phyloP scores from a whole-genome alignment of 2,329 filamentous ascomycete genomes.

The Fusarium staphyleae region DNA sequence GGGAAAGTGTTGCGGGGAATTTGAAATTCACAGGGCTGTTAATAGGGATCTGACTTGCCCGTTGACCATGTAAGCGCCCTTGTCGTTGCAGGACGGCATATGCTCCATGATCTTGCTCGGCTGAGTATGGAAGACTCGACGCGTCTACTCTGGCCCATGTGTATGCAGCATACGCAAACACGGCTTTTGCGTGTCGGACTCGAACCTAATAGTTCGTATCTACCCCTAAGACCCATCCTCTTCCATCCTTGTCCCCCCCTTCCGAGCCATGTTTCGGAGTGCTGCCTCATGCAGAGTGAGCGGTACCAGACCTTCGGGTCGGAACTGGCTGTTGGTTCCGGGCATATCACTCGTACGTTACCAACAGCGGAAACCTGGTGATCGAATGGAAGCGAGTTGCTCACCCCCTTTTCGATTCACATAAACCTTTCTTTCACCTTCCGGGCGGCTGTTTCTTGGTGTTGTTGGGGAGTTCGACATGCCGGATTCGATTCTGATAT shows the following conservation, averaged over 20 bases:
- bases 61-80: constrained; percentile 41
- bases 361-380: constrained; percentile 27
- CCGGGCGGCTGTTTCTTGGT: no score
- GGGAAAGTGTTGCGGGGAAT: constrained; percentile 27
- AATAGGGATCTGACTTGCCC: constrained; percentile 21
- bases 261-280: constrained; percentile 29
- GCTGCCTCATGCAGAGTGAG: constrained; percentile 39
- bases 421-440: no score
- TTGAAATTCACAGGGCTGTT: constrained; percentile 13
- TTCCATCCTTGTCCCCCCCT: constrained; percentile 15
- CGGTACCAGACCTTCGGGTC: constrained; percentile 45
- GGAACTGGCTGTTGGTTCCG: constrained; percentile 24
- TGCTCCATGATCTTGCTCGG: constrained; percentile 17
- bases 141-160: constrained; percentile 33
- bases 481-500: not conserved
- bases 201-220: constrained; percentile 39
- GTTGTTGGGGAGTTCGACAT: no score
- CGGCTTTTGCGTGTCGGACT: constrained; percentile 34
- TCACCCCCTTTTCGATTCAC: constrained; percentile 1
- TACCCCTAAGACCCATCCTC: constrained; percentile 29
- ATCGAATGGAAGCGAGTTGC: constrained; percentile 1
- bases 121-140: constrained; percentile 18
- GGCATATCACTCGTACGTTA: constrained; percentile 38
- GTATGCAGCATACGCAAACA: constrained; percentile 31
- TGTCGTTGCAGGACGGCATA: constrained; percentile 18